Percentiles rank a stretch among this genome's conserved stretches.
Conservation (phyloP, 1,284 basidiomycete species). For the Papiliotrema nemorosa region DNA sequence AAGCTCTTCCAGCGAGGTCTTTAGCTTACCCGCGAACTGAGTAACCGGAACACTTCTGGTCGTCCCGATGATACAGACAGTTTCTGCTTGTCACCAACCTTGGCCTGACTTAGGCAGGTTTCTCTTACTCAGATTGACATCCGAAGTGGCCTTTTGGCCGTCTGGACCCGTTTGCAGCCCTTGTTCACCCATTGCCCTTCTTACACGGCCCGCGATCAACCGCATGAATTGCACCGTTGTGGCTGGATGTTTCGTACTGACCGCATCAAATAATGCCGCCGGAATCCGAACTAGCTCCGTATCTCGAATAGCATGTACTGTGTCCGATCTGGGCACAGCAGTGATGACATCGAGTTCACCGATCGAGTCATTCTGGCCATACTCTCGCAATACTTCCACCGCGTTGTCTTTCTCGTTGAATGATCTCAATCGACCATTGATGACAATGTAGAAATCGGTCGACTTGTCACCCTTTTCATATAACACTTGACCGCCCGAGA, state of each 20-base stretch:
- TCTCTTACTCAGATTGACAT: conserved; percentile 79
- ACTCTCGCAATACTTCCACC: conserved; percentile 83
- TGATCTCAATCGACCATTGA: conserved; percentile 91
- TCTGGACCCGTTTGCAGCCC: conserved; percentile 15
- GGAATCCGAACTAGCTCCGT: conserved; percentile 98
- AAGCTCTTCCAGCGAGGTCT: conserved; percentile 77
- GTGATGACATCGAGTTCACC: conserved; percentile 96
- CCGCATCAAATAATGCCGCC: conserved; percentile 94
- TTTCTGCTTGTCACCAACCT: conserved; percentile 21
- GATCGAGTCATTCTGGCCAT: conserved; percentile 74
- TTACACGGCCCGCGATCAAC: conserved; percentile 88
- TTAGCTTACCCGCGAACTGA: conserved; percentile 82
- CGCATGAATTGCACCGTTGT: conserved; percentile 94
- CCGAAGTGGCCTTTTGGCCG: conserved; percentile 20
- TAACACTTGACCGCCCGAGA: conserved; percentile 76
- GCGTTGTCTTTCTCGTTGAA: conserved; percentile 61
- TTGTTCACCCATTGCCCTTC: conserved; percentile 67
- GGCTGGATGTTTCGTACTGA: conserved; percentile 84
- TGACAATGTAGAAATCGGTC: conserved; percentile 97
- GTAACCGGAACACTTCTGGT: conserved; percentile 81
- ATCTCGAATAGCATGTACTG: conserved; percentile 95
- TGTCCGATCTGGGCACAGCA: conserved; percentile 78
- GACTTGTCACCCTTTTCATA: conserved; percentile 87
- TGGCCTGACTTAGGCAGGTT: not conserved
- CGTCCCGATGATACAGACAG: conserved; percentile 49